Conservation (phyloP, 1,139 yeast genomes). For the Saccharomyces hybrid region DNA sequence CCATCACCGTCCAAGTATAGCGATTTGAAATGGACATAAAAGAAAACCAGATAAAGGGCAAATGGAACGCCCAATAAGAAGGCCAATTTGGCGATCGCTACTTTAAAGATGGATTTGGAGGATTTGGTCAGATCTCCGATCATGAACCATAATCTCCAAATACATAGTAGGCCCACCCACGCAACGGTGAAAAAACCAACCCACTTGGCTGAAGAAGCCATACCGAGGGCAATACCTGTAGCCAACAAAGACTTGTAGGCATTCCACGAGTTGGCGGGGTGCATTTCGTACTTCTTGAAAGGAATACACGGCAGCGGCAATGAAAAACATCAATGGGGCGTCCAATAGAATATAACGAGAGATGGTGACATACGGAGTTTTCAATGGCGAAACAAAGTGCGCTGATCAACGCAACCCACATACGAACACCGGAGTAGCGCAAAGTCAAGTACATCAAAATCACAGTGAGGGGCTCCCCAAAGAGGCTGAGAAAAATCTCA, state of each 20-base stretch:
- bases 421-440: conserved; percentile 78
- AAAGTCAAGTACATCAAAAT: conserved; percentile 71
- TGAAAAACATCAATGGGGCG: conserved; percentile 83
- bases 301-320: conserved; percentile 77
- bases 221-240: conserved; percentile 77
- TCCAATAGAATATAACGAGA: conserved; percentile 86
- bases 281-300: conserved; percentile 75
- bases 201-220: conserved; percentile 89
- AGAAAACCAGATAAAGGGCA: conserved; percentile 60
- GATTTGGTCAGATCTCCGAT: conserved; percentile 66
- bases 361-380: conserved; percentile 82
- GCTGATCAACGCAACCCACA: conserved; percentile 63
- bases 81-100: conserved; percentile 46
- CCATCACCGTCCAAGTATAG: conserved; percentile 79
- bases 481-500: conserved; percentile 82
- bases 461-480: conserved; percentile 82
- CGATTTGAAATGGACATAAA: conserved; percentile 69
- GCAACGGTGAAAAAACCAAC: conserved; percentile 91
- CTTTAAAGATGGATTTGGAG: conserved; percentile 25
- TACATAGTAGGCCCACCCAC: conserved; percentile 78
- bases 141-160: conserved; percentile 76
- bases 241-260: conserved; percentile 70
- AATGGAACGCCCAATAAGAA: conserved; percentile 65
- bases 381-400: conserved; percentile 67
- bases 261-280: conserved; percentile 55